Conservation (phyloP, 352 stramenopile genomes). For the Globisporangium megalacanthum region DNA sequence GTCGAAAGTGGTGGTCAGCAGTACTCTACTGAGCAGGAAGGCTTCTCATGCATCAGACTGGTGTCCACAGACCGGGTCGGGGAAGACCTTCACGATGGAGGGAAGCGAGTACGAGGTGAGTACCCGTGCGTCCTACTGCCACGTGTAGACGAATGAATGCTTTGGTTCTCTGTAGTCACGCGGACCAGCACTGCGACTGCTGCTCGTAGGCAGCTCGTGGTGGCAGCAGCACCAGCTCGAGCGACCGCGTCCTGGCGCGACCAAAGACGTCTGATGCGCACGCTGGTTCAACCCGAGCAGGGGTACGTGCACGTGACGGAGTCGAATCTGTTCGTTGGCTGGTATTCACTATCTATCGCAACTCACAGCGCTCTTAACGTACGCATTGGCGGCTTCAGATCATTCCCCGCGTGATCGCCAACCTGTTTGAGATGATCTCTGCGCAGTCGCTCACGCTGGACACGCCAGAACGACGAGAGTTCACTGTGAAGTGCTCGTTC, state of each 20-base stretch:
- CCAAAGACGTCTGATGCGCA: slow-evolving; percentile 12
- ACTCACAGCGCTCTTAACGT: neutral
- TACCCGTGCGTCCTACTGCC: neutral
- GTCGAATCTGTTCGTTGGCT: neutral
- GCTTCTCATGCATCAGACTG: too few relatives aligned
- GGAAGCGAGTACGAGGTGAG: slow-evolving; percentile 52
- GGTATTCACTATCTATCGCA: slow-evolving; percentile 1
- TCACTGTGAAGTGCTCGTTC: slow-evolving; percentile 64
- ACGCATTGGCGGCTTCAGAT: slow-evolving; percentile 17
- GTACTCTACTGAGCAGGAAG: neutral
- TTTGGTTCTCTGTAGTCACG: neutral
- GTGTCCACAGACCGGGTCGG: slow-evolving; percentile 31
- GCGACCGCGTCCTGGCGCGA: slow-evolving; percentile 13
- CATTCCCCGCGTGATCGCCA: slow-evolving; percentile 41
- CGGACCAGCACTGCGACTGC: neutral
- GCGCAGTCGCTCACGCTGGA: slow-evolving; percentile 3
- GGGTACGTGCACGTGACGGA: slow-evolving; percentile 18
- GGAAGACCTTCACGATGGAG: slow-evolving; percentile 64
- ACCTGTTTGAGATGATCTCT: slow-evolving; percentile 31
- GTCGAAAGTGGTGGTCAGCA: neutral
- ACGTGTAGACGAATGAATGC: too few relatives aligned
- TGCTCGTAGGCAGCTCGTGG: slow-evolving; percentile 5
- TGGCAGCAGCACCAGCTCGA: neutral
- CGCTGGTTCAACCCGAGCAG: slow-evolving; percentile 14
- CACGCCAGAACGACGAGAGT: slow-evolving; percentile 22